Evolutionary conservation across 2,329 filamentous ascomycete species (phyloP), one percentile per base, ranked within the genome.

Genomic region (Curvularia eragrostidis): DNA sequence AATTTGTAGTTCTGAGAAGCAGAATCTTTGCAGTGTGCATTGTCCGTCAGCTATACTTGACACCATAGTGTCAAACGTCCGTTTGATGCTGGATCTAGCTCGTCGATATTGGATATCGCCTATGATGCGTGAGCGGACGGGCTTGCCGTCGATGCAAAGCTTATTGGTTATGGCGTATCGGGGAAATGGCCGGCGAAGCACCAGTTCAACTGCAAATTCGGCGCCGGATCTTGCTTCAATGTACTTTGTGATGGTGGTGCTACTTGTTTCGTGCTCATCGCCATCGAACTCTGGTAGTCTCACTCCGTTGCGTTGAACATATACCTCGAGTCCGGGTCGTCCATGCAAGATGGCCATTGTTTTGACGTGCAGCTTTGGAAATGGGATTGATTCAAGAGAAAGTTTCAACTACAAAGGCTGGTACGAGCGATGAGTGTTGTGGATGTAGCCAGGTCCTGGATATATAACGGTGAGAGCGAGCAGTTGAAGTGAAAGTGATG

Each of bases 181-280:
- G 5, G 46, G 52, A 53, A 47, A 24, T 5, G 42, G 48, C n/a
- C 23, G 9, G 19, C 54, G 61, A 3, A 51, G 1, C 30, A 50
- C 7, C 47, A 59, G 5, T 66, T 44, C 21, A 5, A 48, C 48
- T 8, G 38, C 51, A 43, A 78, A 75, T 2, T 67, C 48, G 1
- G 65, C 61, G 6, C 63, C 71, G 1, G 72, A 69, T 3, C 38
- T 38, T 0, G 70, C 68, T 46, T 77, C 71, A 15, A 78, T 62
- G 44, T 76, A 77, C 23, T 71, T 77, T 0, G 64, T 70, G 2
- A 67, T 58, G 1, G 48, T 59, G 0, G 48, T 30, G 1, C 19
- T 8, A 3, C 3, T 43, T 34, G 7, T 10, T 2, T 21, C 19
- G 8, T 52, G 26, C 1, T 65, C 58, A 1, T 75, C 67, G 3